Base-by-base conservation (phyloP, 148 eudicot species). In the Persicaria tinctoria region DNA sequence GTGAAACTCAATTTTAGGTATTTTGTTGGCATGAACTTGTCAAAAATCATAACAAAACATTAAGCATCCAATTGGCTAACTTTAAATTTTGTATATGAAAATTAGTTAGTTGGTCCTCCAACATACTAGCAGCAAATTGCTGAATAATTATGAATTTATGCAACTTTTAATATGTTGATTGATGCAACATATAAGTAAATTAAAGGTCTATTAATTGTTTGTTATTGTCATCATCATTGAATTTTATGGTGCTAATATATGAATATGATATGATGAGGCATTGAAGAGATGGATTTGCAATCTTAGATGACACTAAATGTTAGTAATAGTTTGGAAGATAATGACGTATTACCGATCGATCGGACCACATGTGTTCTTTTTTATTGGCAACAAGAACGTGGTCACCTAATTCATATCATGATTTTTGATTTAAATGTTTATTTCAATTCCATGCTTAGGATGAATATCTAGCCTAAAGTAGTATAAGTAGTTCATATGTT, bases 241-340 rank as follows among this genome's bases (percentile, higher is more conserved):
- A 16, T 16, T 5, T 38, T 63, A 63, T 32, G 41, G 41, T 32
- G 41, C 41, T 32, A 32, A 32, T 32, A 32, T 32, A 32, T 32
- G 0, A 11, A 32, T 32, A 32, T 32, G 0, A 11, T 63, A 27
- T 27, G 12, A 27, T 9, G 16, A 27, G 12, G 12, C 32, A 12
- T 63, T 27, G 45, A 27, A 32, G n/a, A 32, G 45, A 32, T 63
- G 6, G 41, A 63, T 63, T 27, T 63, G 68, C 16, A 63, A 63
- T 23, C 68, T 63, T 63, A 63, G 16, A 63, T 63, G 68, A 23
- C 45, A 63, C 68, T 63, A 63, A 63, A 63, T 10, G 68, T 63
- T 63, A n/a, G n/a, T n/a, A 63, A 32, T 27, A 63, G 45, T 63
- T 63, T 63, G 14, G 45, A 60, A 18, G 68, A 63, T 32, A 63